Evolutionary conservation across 352 stramenopile species (phyloP).

Genomic region (Pelagophyceae sp.): DNA sequence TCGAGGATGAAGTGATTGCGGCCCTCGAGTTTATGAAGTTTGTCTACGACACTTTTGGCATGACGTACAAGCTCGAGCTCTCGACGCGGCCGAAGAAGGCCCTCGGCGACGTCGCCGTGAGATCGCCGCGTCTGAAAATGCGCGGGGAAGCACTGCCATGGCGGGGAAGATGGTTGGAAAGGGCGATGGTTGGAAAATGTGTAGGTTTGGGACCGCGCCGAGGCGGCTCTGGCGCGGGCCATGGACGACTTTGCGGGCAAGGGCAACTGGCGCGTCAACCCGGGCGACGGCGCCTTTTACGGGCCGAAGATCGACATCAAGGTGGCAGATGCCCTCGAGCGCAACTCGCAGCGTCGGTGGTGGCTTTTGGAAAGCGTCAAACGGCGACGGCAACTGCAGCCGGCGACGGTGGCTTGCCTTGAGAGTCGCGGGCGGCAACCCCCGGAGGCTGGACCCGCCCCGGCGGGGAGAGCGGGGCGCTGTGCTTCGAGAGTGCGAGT

Average conservation of each 20-base stretch:
- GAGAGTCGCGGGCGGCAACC: too few relatives aligned
- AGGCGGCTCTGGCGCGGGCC: slow-evolving; percentile 65
- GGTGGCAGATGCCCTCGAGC: slow-evolving; percentile 89
- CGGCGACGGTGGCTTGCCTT: too few relatives aligned
- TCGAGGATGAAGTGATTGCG: slow-evolving; percentile 58
- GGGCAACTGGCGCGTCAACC: slow-evolving; percentile 90
- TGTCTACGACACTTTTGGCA: slow-evolving; percentile 95
- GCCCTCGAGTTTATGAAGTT: slow-evolving; percentile 92
- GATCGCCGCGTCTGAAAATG: too few relatives aligned
- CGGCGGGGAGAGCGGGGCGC: too few relatives aligned
- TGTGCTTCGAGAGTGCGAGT: too few relatives aligned
- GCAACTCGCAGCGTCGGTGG: too few relatives aligned
- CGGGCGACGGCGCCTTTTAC: slow-evolving; percentile 96
- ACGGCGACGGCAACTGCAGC: too few relatives aligned
- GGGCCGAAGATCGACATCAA: slow-evolving; percentile 99
- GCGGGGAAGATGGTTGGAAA: too few relatives aligned
- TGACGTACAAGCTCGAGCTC: slow-evolving; percentile 92
- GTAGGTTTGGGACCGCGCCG: slow-evolving; percentile 79
- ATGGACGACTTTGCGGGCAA: slow-evolving; percentile 86
- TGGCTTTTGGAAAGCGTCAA: too few relatives aligned
- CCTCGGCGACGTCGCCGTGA: slow-evolving; percentile 79
- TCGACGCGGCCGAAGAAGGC: slow-evolving; percentile 92
- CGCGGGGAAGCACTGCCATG: too few relatives aligned
- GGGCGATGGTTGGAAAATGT: too few relatives aligned
- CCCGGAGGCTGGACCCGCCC: too few relatives aligned